Evolutionary conservation across 164 flowering plant genomes (phyloP).

Genomic region (Vitis cinerea): DNA sequence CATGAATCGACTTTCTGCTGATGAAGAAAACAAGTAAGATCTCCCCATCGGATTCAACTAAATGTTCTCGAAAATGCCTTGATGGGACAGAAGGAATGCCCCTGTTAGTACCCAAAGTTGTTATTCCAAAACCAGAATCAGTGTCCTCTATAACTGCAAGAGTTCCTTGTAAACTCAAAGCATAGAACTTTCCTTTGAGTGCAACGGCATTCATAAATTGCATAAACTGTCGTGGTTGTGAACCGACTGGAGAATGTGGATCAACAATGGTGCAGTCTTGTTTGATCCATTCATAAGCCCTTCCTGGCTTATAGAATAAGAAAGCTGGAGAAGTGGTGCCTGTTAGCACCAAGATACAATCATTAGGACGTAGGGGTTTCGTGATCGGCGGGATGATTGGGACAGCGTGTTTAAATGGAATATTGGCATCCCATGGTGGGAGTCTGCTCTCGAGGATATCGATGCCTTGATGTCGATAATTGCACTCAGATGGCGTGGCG

Average conservation of each 20-base stretch:
- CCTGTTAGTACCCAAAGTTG: slow-evolving; percentile 9
- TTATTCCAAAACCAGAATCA: slow-evolving; percentile 5
- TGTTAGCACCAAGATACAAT: no score
- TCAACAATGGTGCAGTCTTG: slow-evolving; percentile 9
- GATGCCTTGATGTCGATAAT: neutral
- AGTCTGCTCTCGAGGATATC: neutral
- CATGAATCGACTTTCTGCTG: neutral
- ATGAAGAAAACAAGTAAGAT: slow-evolving; percentile 20
- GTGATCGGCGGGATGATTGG: no score
- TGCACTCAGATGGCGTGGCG: no score
- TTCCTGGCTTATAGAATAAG: neutral
- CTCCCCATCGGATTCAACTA: slow-evolving; percentile 18
- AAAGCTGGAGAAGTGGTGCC: neutral
- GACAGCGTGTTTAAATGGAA: neutral
- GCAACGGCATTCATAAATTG: slow-evolving; percentile 21
- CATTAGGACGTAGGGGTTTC: no score
- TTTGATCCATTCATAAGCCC: neutral
- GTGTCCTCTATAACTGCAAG: slow-evolving; percentile 21
- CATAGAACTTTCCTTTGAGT: slow-evolving; percentile 23
- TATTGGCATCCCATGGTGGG: slow-evolving; percentile 9
- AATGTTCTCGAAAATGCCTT: slow-evolving; percentile 20
- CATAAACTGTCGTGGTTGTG: neutral
- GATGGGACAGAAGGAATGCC: slow-evolving; percentile 14
- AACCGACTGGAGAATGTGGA: slow-evolving; percentile 4
- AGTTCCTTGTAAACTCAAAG: slow-evolving; percentile 30